Conservation (phyloP, 2,329 filamentous ascomycete genomes). For the Graphilbum fragrans region DNA sequence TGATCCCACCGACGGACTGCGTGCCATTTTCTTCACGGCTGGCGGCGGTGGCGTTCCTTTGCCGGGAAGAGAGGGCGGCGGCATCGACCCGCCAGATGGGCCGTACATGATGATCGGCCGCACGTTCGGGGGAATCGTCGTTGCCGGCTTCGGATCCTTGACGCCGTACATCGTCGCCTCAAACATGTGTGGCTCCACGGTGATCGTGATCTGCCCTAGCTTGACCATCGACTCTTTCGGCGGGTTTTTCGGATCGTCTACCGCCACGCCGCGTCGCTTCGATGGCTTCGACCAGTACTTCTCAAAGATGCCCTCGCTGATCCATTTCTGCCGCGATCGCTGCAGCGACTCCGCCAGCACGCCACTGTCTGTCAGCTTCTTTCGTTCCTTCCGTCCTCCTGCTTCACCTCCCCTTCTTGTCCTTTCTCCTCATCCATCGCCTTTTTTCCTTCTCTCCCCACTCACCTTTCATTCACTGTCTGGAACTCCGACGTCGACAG, state of each 20-base stretch:
- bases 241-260: slow-evolving; percentile 54
- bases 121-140: slow-evolving; percentile 22
- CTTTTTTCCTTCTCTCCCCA: no score
- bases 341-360: slow-evolving; percentile 62
- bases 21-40: slow-evolving; percentile 1
- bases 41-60: slow-evolving; percentile 22
- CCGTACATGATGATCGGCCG: slow-evolving; percentile 55
- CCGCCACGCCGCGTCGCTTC: slow-evolving; percentile 53
- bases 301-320: slow-evolving; percentile 60
- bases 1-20: slow-evolving; percentile 13
- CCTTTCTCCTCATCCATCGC: no score
- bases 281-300: slow-evolving; percentile 66
- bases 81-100: slow-evolving; percentile 50
- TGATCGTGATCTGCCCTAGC: slow-evolving; percentile 61
- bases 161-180: slow-evolving; percentile 64
- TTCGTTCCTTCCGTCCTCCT: not conserved
- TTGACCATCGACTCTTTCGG: slow-evolving; percentile 60
- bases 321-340: slow-evolving; percentile 63
- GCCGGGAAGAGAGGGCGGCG: slow-evolving; percentile 19
- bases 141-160: slow-evolving; percentile 46
- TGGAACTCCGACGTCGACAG: slow-evolving; percentile 58
- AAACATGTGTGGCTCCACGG: slow-evolving; percentile 68
- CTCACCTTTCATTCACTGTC: slow-evolving; percentile 58
- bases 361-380: slow-evolving; percentile 37
- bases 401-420: no score